Evolutionary conservation across 2,329 filamentous ascomycete genomes (phyloP).

Genomic region (Colletotrichum lentis): DNA sequence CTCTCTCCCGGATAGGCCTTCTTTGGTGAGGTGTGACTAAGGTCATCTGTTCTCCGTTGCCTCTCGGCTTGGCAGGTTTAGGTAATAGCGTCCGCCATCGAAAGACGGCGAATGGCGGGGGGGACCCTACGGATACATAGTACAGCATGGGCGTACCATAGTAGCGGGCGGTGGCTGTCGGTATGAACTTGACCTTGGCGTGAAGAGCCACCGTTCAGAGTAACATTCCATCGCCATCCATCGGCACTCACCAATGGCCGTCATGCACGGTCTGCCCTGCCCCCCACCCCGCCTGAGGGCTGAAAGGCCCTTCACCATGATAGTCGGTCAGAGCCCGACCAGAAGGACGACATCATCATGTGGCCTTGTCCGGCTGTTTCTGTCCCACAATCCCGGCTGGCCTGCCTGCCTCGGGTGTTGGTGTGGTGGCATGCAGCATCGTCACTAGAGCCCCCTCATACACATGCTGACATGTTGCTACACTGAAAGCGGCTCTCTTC

Average conservation of each 20-base stretch:
- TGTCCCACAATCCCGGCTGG: not conserved
- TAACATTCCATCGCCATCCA: constrained; percentile 27
- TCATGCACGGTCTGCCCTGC: constrained; percentile 8
- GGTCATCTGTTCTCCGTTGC: constrained; percentile 8
- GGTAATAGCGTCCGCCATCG: constrained; percentile 22
- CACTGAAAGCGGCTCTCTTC: constrained; percentile 27
- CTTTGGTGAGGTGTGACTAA: constrained; percentile 20
- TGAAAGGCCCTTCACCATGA: constrained; percentile 16
- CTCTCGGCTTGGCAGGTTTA: constrained; percentile 16
- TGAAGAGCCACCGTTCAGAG: constrained; percentile 16
- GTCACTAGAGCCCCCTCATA: constrained; percentile 21
- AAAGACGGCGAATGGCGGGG: constrained; percentile 10
- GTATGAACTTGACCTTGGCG: not conserved
- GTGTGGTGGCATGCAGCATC: constrained; percentile 33
- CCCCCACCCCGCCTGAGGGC: constrained; percentile 13
- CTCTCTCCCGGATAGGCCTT: constrained; percentile 13
- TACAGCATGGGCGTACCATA: constrained; percentile 12
- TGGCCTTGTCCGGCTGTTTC: constrained; percentile 13
- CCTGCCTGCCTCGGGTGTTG: constrained; percentile 15
- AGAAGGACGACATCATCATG: constrained; percentile 27
- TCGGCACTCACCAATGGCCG: constrained; percentile 12
- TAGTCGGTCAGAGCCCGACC: constrained; percentile 21
- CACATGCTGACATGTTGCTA: constrained; percentile 27
- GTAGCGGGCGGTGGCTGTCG: not conserved
- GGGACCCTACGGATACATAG: not conserved